These are phyloP conservation scores for Cordia subcordata DNA, from an alignment of 257 asterid genomes.

Conservation along the genomic window DNA sequence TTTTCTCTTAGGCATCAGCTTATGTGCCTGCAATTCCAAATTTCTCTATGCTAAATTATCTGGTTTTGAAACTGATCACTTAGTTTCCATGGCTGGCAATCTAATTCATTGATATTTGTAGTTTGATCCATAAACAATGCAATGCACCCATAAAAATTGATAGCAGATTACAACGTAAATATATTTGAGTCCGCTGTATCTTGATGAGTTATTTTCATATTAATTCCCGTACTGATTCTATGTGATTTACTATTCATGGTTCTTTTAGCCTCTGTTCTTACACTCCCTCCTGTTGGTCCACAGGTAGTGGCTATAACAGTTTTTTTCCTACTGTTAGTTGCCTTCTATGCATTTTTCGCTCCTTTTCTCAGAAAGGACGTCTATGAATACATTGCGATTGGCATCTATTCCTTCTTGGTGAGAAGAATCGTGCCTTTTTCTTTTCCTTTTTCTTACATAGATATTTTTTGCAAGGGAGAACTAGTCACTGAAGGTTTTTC, in stretches of 20 bases:
- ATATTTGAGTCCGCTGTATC: too few species aligned
- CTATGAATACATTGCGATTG: slow-evolving; percentile 73
- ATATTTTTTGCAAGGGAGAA: background rate
- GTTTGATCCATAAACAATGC: too few species aligned
- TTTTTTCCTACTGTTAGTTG: slow-evolving; percentile 82
- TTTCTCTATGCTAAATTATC: too few species aligned
- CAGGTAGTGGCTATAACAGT: slow-evolving; percentile 99
- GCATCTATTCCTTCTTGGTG: slow-evolving; percentile 90
- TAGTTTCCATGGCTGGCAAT: too few species aligned
- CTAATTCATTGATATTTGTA: too few species aligned
- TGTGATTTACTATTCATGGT: background rate
- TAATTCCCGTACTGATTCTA: background rate
- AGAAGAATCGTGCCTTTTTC: slow-evolving; percentile 15
- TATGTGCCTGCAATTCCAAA: background rate
- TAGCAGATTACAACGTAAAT: too few species aligned
- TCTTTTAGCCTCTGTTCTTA: slow-evolving; percentile 2
- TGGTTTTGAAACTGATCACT: too few species aligned
- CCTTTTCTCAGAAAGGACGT: slow-evolving; percentile 91
- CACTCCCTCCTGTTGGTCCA: slow-evolving; percentile 18
- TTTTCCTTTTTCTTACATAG: slow-evolving; percentile 11
- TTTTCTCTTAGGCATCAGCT: background rate
- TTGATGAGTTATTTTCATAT: background rate
- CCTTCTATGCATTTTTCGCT: slow-evolving; percentile 95
- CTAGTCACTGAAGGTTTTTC: slow-evolving; percentile 12
- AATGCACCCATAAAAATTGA: too few species aligned